A percentile compares a stretch with the other conserved stretches of the same genome.
Conservation (phyloP, 192 early-diverging fungal species). For the Phycomyces nitens region DNA sequence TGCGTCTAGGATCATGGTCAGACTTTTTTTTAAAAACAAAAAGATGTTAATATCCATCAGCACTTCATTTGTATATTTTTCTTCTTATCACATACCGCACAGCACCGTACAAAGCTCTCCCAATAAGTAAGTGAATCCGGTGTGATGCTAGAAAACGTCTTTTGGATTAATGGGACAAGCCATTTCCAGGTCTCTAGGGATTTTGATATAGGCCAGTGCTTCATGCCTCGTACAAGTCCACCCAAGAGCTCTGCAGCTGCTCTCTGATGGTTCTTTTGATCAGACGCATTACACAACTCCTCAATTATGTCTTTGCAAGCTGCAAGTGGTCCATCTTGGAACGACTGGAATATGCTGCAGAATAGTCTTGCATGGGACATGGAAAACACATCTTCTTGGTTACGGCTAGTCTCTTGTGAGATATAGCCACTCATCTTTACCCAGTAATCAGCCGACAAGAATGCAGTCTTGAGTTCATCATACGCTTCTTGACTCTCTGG, state of each 20-base stretch:
- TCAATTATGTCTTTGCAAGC: conserved; percentile 54
- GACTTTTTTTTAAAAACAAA: conserved; percentile 21
- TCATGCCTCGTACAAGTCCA: conserved; percentile 82
- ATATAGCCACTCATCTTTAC: conserved; percentile 54
- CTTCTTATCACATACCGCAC: conserved; percentile 39
- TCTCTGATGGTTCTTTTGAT: conserved; percentile 77
- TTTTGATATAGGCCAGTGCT: conserved; percentile 70
- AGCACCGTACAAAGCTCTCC: conserved; percentile 66
- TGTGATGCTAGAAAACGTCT: conserved; percentile 60
- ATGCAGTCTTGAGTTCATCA: conserved; percentile 46
- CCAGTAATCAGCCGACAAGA: conserved; percentile 69
- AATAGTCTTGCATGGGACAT: conserved; percentile 57
- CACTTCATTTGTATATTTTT: too few relatives aligned
- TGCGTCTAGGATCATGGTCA: conserved; percentile 76
- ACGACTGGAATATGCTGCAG: conserved; percentile 67
- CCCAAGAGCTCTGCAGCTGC: conserved; percentile 76
- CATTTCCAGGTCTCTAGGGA: conserved; percentile 62
- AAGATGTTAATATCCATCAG: too few relatives aligned
- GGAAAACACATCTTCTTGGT: conserved; percentile 67
- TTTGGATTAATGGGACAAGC: conserved; percentile 60
- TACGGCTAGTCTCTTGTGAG: conserved; percentile 62
- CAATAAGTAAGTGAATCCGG: conserved; percentile 77
- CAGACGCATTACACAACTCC: conserved; percentile 43
- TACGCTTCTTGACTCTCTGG: conserved; percentile 51
- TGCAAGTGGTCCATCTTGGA: conserved; percentile 48